phyloP scores from a whole-genome alignment of 202 grass and related monocot genomes.

The Hordeum pubiflorum region DNA sequence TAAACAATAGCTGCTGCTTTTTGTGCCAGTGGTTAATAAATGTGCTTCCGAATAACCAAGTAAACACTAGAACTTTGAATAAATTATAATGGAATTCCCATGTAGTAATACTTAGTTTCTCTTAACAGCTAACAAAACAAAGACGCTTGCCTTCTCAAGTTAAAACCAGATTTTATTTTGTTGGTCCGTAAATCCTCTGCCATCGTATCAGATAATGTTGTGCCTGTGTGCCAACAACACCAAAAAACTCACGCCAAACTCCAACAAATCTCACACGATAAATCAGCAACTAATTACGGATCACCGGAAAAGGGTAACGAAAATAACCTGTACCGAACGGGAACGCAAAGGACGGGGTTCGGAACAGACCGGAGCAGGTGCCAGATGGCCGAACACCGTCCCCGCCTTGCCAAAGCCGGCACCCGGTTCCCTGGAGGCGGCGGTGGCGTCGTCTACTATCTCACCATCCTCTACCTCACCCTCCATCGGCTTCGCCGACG shows the following conservation, averaged over 20 bases:
- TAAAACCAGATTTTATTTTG: neutral
- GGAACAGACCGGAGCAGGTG: neutral
- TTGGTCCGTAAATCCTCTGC: neutral
- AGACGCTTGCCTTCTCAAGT: neutral
- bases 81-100: neutral
- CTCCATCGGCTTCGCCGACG: neutral
- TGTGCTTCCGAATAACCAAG: neutral
- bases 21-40: neutral
- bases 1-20: neutral
- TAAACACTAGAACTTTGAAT: neutral
- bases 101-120: neutral
- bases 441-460: neutral
- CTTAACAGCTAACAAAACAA: neutral
- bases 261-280: neutral
- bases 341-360: neutral
- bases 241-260: neutral
- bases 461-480: neutral
- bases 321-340: slow-evolving; percentile 9
- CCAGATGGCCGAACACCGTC: neutral
- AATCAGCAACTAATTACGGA: neutral
- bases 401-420: neutral
- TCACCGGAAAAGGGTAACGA: neutral
- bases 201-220: neutral
- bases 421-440: neutral
- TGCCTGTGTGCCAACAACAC: neutral